These are phyloP conservation scores for Diaporthe sp. DNA, from an alignment of 2,329 filamentous ascomycete species.

Conservation along the genomic window DNA sequence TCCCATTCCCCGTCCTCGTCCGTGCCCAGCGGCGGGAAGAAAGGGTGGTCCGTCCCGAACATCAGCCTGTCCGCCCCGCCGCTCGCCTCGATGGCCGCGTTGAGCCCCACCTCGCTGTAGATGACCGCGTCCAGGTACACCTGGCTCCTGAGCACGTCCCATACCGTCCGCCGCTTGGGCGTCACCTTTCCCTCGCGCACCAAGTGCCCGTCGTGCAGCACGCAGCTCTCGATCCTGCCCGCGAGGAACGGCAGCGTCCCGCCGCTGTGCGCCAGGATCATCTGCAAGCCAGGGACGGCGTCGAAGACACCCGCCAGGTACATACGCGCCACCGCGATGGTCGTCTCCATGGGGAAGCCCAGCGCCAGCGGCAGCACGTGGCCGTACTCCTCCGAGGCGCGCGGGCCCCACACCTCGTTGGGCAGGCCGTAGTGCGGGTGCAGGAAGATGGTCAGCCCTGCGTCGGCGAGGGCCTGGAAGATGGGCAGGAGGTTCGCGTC, in stretches of 20 bases:
- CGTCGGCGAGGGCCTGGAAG: conserved; percentile 77
- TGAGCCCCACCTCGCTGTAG: conserved; percentile 81
- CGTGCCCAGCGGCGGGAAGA: conserved; percentile 81
- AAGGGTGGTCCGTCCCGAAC: conserved; percentile 88
- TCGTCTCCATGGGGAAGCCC: conserved; percentile 93
- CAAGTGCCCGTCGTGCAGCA: conserved; percentile 84
- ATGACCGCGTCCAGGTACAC: conserved; percentile 91
- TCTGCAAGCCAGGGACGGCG: conserved; percentile 74
- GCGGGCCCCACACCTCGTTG: conserved; percentile 81
- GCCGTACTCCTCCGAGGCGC: conserved; percentile 78
- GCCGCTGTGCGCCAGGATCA: conserved; percentile 89
- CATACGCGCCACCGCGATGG: conserved; percentile 90
- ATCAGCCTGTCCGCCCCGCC: conserved; percentile 78
- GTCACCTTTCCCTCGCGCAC: conserved; percentile 72
- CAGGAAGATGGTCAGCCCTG: conserved; percentile 79
- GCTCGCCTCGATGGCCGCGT: conserved; percentile 76
- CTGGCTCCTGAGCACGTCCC: conserved; percentile 76
- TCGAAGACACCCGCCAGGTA: conserved; percentile 90
- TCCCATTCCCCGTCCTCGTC: conserved; percentile 77
- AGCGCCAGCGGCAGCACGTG: conserved; percentile 89
- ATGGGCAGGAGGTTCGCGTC: conserved; percentile 81
- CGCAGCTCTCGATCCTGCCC: conserved; percentile 88
- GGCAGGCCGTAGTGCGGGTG: conserved; percentile 95
- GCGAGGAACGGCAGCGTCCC: conserved; percentile 91
- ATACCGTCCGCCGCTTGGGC: conserved; percentile 63